Conservation (phyloP, 2,329 filamentous ascomycete species). For the Raffaelea albimanens region DNA sequence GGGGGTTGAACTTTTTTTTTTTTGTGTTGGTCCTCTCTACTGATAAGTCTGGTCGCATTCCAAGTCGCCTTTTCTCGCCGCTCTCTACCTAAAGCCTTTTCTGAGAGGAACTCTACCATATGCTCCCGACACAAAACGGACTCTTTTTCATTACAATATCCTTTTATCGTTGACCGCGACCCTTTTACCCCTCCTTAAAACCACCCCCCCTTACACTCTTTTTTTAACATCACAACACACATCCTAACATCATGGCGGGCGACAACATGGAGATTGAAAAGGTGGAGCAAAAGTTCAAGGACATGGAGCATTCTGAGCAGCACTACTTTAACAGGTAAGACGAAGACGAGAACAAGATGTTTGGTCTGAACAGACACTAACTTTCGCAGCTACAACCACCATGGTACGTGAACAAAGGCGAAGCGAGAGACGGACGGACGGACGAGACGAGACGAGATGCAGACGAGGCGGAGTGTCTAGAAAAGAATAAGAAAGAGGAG, state of each 20-base stretch:
- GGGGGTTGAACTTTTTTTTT: no score
- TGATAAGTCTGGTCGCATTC: no score
- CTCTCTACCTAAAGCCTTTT: no score
- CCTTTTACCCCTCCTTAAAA: not conserved
- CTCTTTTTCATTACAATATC: no score
- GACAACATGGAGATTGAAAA: conserved; percentile 49
- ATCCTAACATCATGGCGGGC: conserved; percentile 25
- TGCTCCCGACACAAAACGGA: no score
- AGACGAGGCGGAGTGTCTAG: not conserved
- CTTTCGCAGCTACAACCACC: conserved; percentile 79
- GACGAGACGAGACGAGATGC: no score
- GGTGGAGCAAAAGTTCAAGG: conserved; percentile 55
- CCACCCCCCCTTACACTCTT: not conserved
- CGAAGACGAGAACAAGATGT: not conserved
- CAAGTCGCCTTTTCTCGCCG: no score
- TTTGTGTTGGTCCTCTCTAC: no score
- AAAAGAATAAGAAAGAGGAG: conserved; percentile 2
- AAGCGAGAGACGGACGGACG: no score
- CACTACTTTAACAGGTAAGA: conserved; percentile 96
- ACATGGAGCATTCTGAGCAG: conserved; percentile 88
- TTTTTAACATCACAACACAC: not conserved
- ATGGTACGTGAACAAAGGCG: conserved; percentile 52
- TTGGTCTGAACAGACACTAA: conserved; percentile 11
- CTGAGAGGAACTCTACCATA: no score
- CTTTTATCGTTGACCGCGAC: no score